Base-by-base conservation (phyloP, 805 yeast genomes). In the Candida yuanshanica region DNA sequence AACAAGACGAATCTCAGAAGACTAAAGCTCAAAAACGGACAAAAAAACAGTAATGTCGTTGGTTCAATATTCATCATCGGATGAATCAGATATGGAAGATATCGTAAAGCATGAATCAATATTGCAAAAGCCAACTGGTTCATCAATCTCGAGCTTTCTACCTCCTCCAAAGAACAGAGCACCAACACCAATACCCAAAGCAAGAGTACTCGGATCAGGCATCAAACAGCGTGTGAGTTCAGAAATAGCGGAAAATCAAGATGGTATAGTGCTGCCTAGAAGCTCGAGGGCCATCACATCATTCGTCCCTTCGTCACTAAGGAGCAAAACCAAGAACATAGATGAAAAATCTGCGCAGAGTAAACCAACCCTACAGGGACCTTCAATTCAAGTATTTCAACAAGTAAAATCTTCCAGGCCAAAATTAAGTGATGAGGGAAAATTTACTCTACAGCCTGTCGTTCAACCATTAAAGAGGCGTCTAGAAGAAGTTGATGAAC, bases 81-180 rank as follows among this genome's bases (percentile, higher is more conserved):
- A 39, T 12, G 37, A 38, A 18, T 32, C 41, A 18, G 45, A 37
- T 12, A 34, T 36, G 11, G 46, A 42, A 18, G 13, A 20, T 17
- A 6, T 31, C 4, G n/a, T 3, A n/a, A 11, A 20, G 17, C 33
- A 4, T 18, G 24, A n/a, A 82, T 26, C 79, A 20, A 8, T 11
- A 17, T n/a, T 35, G 21, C 36, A 26, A 22, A 22, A 12, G 9
- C 7, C 23, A 21, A 6, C 26, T 16, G 27, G n/a, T 9, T 12
- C 35, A n/a, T 55, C 56, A 16, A 53, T 53, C 18, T 47, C 53
- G 11, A 48, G 46, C 22, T 55, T 51, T 42, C 45, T 55, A 4
- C 59, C 59, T 6, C 40, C 48, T 10, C 59, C 59, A 16, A 48
- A 49, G 43, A 44, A 48, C 33, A 43, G 47, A 21, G 34, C 29